Evolutionary conservation across 2,329 filamentous ascomycete species (phyloP).

Genomic region (Emergomyces pasteurianus): DNA sequence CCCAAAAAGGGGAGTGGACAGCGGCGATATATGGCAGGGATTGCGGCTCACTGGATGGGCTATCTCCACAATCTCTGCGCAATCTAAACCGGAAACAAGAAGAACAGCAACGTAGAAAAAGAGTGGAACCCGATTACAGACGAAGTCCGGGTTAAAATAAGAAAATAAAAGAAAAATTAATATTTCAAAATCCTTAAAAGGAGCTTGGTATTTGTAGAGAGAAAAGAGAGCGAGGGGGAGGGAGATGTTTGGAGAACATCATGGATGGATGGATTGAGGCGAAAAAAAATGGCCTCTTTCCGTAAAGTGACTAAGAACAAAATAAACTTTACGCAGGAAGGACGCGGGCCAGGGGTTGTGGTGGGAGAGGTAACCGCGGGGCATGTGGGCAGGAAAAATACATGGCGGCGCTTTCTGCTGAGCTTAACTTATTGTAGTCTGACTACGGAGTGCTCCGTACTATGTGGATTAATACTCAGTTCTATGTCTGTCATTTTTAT

Average conservation of each 20-base stretch:
- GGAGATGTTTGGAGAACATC: no score
- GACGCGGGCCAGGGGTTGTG: not conserved
- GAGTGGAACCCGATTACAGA: not conserved
- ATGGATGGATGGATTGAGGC: no score
- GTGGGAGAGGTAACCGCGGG: not conserved
- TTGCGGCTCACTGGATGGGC: not conserved
- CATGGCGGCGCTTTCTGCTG: no score
- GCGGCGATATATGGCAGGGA: not conserved
- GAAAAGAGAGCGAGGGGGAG: not conserved
- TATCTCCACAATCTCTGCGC: not conserved
- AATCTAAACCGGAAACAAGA: no score
- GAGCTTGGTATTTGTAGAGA: no score
- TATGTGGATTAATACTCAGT: no score
- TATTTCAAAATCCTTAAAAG: not conserved
- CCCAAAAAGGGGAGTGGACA: not conserved
- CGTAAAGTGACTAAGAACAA: not conserved
- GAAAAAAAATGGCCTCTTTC: no score
- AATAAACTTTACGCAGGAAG: not conserved
- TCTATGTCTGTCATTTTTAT: no score
- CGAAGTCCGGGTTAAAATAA: not conserved
- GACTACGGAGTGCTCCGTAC: no score
- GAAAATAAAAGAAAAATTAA: not conserved
- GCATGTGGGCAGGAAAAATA: no score
- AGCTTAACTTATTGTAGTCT: no score
- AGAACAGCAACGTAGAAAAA: not conserved